Percentiles rank a stretch among this genome's conserved stretches.
phyloP scores from a whole-genome alignment of 2,329 filamentous ascomycete species.

The Diaporthe sp. region DNA sequence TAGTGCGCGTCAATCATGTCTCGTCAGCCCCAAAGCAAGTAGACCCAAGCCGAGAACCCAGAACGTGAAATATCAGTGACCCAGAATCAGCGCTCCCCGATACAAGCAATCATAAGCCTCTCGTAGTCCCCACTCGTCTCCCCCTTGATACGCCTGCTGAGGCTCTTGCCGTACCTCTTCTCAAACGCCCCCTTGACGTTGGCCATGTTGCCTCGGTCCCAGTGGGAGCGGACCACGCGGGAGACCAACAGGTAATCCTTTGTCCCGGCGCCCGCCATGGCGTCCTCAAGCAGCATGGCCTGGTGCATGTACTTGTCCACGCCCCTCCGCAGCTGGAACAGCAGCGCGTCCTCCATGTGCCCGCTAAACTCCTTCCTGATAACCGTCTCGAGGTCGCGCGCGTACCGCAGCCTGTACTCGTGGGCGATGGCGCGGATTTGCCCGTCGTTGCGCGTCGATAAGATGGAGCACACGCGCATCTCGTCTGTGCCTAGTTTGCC shows the following conservation, averaged over 20 bases:
- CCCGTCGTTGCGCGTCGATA: slow-evolving; percentile 80
- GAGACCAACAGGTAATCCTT: slow-evolving; percentile 84
- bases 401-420: slow-evolving; percentile 79
- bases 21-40: not conserved
- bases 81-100: slow-evolving; percentile 52
- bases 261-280: slow-evolving; percentile 89
- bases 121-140: slow-evolving; percentile 91
- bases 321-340: slow-evolving; percentile 82
- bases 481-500: slow-evolving; percentile 79
- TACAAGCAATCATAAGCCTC: slow-evolving; percentile 77
- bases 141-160: slow-evolving; percentile 77
- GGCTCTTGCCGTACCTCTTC: slow-evolving; percentile 73
- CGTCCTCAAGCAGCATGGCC: slow-evolving; percentile 82
- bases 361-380: slow-evolving; percentile 86
- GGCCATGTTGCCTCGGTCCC: slow-evolving; percentile 79
- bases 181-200: slow-evolving; percentile 84
- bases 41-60: not conserved
- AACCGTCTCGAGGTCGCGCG: slow-evolving; percentile 75
- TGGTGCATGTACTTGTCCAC: slow-evolving; percentile 87
- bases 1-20: slow-evolving; percentile 15
- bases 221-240: slow-evolving; percentile 84
- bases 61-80: not conserved
- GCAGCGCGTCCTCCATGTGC: slow-evolving; percentile 88
- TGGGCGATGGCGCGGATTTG: slow-evolving; percentile 86
- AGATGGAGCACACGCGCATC: slow-evolving; percentile 80